Evolutionary conservation across 2,329 filamentous ascomycete species (phyloP).

Genomic region (Fusarium liriodendri): DNA sequence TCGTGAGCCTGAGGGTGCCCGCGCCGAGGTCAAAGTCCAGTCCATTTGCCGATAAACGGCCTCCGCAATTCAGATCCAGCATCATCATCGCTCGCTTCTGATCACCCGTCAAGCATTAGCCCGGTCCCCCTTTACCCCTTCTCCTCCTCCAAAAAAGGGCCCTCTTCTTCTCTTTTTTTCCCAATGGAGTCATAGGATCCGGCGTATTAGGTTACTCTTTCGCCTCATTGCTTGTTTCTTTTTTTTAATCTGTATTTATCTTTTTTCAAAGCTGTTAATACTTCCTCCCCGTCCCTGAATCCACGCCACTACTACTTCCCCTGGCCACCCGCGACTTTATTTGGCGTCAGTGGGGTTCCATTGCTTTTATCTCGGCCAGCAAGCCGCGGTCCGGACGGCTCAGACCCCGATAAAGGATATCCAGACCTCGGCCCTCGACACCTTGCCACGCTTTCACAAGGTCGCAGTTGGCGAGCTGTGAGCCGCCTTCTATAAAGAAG

Average conservation of each 20-base stretch:
- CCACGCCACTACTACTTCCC: slow-evolving; percentile 15
- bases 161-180: slow-evolving; percentile 31
- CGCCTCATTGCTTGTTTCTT: slow-evolving; percentile 2
- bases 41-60: slow-evolving; percentile 34
- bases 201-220: slow-evolving; percentile 21
- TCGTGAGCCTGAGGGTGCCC: background rate
- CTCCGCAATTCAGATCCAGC: slow-evolving; percentile 32
- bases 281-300: background rate
- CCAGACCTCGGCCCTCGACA: slow-evolving; percentile 28
- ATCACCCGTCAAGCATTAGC: slow-evolving; percentile 20
- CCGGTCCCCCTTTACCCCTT: slow-evolving; percentile 13
- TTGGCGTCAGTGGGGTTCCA: slow-evolving; percentile 34
- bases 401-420: slow-evolving; percentile 42
- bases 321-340: slow-evolving; percentile 3
- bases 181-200: slow-evolving; percentile 38
- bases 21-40: slow-evolving; percentile 33
- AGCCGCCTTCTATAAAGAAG: slow-evolving; percentile 24
- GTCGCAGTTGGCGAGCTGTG: slow-evolving; percentile 29
- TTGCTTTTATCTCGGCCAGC: slow-evolving; percentile 37
- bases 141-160: slow-evolving; percentile 6
- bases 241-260: background rate
- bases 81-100: slow-evolving; percentile 38
- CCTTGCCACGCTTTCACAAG: slow-evolving; percentile 27
- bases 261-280: slow-evolving; percentile 4
- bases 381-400: slow-evolving; percentile 44